Conservation (phyloP, 768 basidiomycete genomes). For the Boletellus emodensis region DNA sequence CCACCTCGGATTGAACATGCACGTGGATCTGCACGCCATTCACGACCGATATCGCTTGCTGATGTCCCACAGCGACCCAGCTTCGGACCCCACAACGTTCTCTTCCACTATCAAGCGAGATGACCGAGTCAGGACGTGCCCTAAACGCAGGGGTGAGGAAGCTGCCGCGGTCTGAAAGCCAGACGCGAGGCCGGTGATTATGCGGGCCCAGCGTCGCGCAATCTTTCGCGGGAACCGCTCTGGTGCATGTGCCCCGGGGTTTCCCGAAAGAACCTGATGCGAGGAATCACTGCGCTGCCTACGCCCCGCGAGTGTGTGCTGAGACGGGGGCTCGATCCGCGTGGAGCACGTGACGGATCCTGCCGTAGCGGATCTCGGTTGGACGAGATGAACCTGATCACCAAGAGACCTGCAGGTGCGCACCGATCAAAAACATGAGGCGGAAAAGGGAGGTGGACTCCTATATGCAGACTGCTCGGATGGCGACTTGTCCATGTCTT, state of each 20-base stretch:
- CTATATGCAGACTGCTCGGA: background rate
- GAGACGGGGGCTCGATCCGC: slow-evolving; percentile 8
- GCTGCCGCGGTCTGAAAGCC: no score
- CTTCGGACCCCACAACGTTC: slow-evolving; percentile 27
- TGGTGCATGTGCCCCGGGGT: no score
- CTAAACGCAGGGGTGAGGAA: background rate
- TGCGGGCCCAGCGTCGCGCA: background rate
- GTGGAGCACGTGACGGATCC: slow-evolving; percentile 1
- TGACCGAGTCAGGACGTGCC: slow-evolving; percentile 10
- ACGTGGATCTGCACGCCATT: slow-evolving; percentile 1
- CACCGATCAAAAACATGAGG: slow-evolving; percentile 18
- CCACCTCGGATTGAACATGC: no score
- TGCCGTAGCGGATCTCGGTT: background rate
- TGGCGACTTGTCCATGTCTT: background rate
- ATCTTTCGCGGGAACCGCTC: no score
- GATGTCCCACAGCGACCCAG: slow-evolving; percentile 10
- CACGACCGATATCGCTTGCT: background rate
- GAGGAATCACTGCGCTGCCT: background rate
- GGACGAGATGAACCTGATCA: background rate
- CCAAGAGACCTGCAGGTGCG: background rate
- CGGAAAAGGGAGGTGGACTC: slow-evolving; percentile 1
- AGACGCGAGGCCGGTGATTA: background rate
- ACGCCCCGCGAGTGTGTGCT: background rate
- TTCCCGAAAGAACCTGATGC: no score
- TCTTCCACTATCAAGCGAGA: slow-evolving; percentile 16